Evolutionary conservation across 352 stramenopile species (phyloP), one percentile per base, ranked within the genome.

Genomic region (Pythium aristosporum): DNA sequence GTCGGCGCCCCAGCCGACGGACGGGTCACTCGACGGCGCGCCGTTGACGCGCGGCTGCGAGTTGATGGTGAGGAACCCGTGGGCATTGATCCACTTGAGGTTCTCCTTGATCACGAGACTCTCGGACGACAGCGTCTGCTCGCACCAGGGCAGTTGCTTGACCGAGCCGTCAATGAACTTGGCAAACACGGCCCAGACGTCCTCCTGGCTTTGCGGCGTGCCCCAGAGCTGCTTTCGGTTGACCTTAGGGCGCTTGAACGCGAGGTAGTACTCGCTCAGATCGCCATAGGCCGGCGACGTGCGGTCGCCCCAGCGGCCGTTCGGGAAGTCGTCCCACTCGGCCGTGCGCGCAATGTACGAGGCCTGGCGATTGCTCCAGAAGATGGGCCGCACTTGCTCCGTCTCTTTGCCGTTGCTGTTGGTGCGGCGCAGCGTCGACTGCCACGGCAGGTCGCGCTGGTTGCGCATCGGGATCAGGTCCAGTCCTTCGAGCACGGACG

Each of bases 361-460:
- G 59, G 96, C 92, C 52, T 97, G 96, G 18, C 97, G 89, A 74
- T 99, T 99, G 7, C 96, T 97, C 97, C 97, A 99, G 64, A 99
- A 98, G 63, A 99, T 99, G 28, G 96, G 97, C 25, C 96, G 92
- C 50, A 98, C 82, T 62, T 91, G 94, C 68, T 97, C 90, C 8
- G 74, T 77, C 51, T 83, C 64, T 47, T 80, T 79, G 37, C 68
- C 86, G 60, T 94, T 78, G 21, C 86, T 85, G 52, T 80, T 73
- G 5, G 67, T 85, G 53, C 84, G 82, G 21, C 76, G 78, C 50
- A 88, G 69, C 49, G 82, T 89, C 20, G 79, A 87, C 44, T 89
- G 76, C 84, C 82, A 93, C 23, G 82, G 84, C 51, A 93, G 57
- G 21, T 88, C 82, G 25, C 84, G 84, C 44, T 93, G 80, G 63